Conservation (phyloP, 2,329 filamentous ascomycete species). For the Aspergillus hiratsukae region DNA sequence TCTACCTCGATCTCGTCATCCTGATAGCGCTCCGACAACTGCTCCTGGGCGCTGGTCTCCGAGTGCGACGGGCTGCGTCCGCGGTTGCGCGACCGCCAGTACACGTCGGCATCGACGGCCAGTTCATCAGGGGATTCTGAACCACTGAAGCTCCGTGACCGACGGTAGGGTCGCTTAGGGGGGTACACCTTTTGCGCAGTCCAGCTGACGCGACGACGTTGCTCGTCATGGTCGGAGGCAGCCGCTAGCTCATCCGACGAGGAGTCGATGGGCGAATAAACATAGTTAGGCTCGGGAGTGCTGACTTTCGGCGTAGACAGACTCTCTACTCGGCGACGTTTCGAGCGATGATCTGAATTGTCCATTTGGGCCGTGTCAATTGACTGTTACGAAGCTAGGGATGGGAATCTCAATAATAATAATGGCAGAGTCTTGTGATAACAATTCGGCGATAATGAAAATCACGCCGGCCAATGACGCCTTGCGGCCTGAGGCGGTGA, state of each 20-base stretch:
- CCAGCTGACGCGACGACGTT: slow-evolving; percentile 35
- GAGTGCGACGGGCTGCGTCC: slow-evolving; percentile 6
- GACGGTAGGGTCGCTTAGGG: slow-evolving; percentile 23
- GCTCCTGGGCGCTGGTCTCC: slow-evolving; percentile 6
- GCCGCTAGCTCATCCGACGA: slow-evolving; percentile 39
- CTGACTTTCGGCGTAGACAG: slow-evolving; percentile 6
- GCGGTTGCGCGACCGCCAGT: slow-evolving; percentile 29
- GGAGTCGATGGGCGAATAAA: slow-evolving; percentile 28
- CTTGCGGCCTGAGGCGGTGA: background rate
- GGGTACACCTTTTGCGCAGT: slow-evolving; percentile 26
- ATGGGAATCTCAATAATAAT: background rate
- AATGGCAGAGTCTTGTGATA: background rate
- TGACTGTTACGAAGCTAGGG: background rate
- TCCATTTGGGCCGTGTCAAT: slow-evolving; percentile 20
- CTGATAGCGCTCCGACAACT: slow-evolving; percentile 1
- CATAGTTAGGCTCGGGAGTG: background rate
- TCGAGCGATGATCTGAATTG: slow-evolving; percentile 20
- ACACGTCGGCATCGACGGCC: slow-evolving; percentile 34
- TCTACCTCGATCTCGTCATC: slow-evolving; percentile 4
- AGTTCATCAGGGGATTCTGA: slow-evolving; percentile 46
- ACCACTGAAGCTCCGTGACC: slow-evolving; percentile 25
- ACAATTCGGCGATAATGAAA: background rate
- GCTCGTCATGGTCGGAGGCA: slow-evolving; percentile 32
- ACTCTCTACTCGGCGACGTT: slow-evolving; percentile 29
- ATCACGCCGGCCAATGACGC: background rate